These are phyloP conservation scores for Xylaria sp. DNA, from an alignment of 2,329 filamentous ascomycete genomes.

Conservation along the genomic window DNA sequence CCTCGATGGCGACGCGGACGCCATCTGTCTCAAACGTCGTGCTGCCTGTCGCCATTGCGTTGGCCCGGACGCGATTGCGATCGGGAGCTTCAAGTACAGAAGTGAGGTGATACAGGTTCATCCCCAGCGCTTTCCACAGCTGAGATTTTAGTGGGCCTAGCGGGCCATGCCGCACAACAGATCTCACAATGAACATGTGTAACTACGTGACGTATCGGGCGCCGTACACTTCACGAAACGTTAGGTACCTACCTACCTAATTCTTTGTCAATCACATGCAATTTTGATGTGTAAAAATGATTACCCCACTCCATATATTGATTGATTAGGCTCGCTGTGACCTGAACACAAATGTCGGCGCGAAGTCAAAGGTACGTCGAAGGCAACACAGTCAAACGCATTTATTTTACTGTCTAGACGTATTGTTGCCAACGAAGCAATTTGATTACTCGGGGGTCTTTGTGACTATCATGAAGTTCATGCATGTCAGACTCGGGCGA, in stretches of 20 bases:
- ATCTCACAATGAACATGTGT: background rate
- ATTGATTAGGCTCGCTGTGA: background rate
- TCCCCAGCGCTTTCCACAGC: slow-evolving; percentile 5
- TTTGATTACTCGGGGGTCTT: background rate
- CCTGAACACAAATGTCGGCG: background rate
- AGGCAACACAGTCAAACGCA: too few species aligned
- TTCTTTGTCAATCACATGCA: background rate
- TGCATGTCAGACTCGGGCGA: too few species aligned
- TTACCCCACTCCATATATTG: background rate
- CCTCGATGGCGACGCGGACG: slow-evolving; percentile 84
- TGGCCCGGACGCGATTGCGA: background rate
- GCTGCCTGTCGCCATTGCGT: background rate
- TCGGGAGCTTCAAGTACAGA: too few species aligned
- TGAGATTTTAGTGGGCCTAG: slow-evolving; percentile 29
- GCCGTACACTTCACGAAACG: background rate
- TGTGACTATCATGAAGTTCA: background rate
- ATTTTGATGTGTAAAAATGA: background rate
- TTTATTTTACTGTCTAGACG: too few species aligned
- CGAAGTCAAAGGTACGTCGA: too few species aligned
- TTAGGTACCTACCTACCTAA: background rate
- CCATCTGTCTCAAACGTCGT: slow-evolving; percentile 47
- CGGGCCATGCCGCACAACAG: slow-evolving; percentile 1
- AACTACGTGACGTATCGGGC: background rate
- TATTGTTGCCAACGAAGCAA: background rate
- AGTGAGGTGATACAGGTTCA: background rate